Evolutionary conservation across 257 asterid species (phyloP).

Genomic region (Solanum tarapatanum): DNA sequence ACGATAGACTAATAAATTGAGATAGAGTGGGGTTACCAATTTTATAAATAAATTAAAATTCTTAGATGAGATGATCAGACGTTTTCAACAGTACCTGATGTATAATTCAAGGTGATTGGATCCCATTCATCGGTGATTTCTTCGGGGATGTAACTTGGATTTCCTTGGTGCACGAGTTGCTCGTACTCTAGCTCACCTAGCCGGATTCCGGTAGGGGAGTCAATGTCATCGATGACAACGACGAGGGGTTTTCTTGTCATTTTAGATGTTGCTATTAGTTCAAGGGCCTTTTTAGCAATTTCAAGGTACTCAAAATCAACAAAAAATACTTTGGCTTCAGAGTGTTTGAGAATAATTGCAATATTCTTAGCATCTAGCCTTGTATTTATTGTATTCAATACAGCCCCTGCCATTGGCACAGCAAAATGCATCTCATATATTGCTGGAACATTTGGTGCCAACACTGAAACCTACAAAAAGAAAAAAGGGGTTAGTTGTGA

Average conservation of each 20-base stretch:
- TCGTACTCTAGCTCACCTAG: conserved; percentile 65
- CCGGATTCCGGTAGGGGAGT: conserved; percentile 37
- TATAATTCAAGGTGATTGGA: conserved; percentile 67
- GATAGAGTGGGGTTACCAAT: neutral
- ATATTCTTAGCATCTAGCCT: conserved; percentile 57
- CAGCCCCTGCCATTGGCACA: conserved; percentile 95
- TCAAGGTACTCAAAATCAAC: conserved; percentile 48
- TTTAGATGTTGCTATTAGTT: conserved; percentile 2
- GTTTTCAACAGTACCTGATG: conserved; percentile 27
- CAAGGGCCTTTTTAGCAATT: conserved; percentile 39
- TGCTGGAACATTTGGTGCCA: conserved; percentile 91
- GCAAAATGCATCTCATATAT: conserved; percentile 88
- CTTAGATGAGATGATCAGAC: neutral
- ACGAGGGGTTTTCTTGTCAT: conserved; percentile 28
- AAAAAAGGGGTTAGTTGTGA: neutral
- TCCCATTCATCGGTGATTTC: conserved; percentile 65
- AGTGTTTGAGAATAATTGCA: conserved; percentile 62
- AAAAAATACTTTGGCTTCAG: conserved; percentile 63
- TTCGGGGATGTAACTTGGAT: conserved; percentile 20
- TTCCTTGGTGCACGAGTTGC: conserved; percentile 29
- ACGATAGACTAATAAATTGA: neutral
- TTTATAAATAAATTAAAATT: neutral
- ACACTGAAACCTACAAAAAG: conserved; percentile 50
- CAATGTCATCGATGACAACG: conserved; percentile 53
- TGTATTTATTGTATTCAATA: conserved; percentile 66